These are phyloP conservation scores for Candida saitoana DNA, from an alignment of 805 yeast species.

Conservation along the genomic window DNA sequence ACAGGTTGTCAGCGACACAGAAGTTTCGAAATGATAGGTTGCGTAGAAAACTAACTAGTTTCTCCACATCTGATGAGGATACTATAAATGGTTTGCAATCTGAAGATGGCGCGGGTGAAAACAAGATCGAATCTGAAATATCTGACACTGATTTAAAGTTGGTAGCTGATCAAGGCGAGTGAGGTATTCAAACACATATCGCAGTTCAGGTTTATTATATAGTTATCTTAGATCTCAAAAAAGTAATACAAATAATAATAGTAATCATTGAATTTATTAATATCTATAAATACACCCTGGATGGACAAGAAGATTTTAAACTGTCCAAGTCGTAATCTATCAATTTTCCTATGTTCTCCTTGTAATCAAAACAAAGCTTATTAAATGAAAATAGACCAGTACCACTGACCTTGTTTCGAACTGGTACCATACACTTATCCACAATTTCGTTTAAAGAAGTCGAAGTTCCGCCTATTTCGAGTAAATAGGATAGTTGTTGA, in stretches of 20 bases:
- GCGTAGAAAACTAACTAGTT: conserved; percentile 17
- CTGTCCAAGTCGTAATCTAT: conserved; percentile 36
- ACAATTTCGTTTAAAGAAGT: not conserved
- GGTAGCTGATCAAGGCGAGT: not conserved
- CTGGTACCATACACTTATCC: conserved; percentile 23
- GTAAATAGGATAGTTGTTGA: conserved; percentile 7
- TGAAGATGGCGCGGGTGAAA: conserved; percentile 7
- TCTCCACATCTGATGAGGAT: not conserved
- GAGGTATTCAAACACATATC: not conserved
- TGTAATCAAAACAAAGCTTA: conserved; percentile 32
- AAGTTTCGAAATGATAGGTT: conserved; percentile 39
- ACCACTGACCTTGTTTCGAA: conserved; percentile 34
- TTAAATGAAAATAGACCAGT: conserved; percentile 34
- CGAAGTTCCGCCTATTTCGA: not conserved
- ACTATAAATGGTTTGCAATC: not conserved
- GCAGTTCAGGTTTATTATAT: not conserved
- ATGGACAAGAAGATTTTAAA: conserved; percentile 9
- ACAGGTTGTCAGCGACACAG: conserved; percentile 37
- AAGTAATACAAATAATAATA: not conserved
- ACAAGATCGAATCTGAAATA: conserved; percentile 1
- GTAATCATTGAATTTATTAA: not conserved
- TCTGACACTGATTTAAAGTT: not conserved
- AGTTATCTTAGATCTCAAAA: not conserved
- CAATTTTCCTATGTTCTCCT: conserved; percentile 18
- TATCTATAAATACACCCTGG: conserved; percentile 6